Evolutionary conservation across 2,329 filamentous ascomycete genomes (phyloP), one percentile per base, ranked within the genome.

Genomic region (Talaromyces sp.): DNA sequence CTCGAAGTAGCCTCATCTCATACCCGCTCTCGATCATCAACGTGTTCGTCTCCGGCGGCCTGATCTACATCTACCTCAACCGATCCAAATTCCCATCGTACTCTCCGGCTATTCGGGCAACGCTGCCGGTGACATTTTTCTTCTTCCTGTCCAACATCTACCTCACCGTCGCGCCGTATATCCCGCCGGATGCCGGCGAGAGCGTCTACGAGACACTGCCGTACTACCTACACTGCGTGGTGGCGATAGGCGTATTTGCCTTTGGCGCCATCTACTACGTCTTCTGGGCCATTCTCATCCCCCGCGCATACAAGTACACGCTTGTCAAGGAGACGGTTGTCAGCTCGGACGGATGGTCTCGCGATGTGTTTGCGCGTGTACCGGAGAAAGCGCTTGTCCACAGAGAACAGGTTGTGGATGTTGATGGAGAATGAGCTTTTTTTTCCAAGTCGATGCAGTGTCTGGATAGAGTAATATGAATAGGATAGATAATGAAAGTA

Each of bases 301-400:
- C 82, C 0, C 75, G 76, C 57, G 56, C 73, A 30, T 74, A 75
- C 14, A 65, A 68, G 16, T 79, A 89, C 67, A 78, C 84, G 66
- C 77, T 89, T 9, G 78, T 85, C 2, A 79, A 82, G 61, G 82
- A 87, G 72, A 79, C 76, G 0, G 71, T 80, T 1, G 72, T 88
- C 7, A 83, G 86, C 63, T 79, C 84, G 50, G 86, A 89, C 69
- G 86, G 87, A 1, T 89, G 87, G 87, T 85, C 86, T 66, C 77
- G 83, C 34, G 84, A 76, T 59, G 78, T 83, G 2, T 87, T 87
- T 68, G 73, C 78, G 2, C 78, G 70, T 61, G 70, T 77, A 64
- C 81, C 83, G 7, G 40, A 69, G 36, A 59, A 57, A 3, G 42
- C 23, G n/a, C 33, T 61, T 62, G 40, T 27, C 62, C n/a, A 62